These are phyloP conservation scores for Sambucus nigra DNA, from an alignment of 129 eudicot genomes.

Conservation along the genomic window DNA sequence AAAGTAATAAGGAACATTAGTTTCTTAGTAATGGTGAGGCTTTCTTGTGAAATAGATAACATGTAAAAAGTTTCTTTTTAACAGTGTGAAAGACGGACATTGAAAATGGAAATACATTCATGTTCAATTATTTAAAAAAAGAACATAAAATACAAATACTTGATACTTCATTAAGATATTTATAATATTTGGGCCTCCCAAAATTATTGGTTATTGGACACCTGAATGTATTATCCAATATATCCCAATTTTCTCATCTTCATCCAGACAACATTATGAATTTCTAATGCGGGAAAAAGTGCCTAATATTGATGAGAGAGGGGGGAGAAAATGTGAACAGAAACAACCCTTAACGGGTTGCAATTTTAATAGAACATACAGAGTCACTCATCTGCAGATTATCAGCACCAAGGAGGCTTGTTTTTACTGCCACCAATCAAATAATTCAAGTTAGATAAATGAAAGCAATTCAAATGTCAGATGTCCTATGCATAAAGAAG, in stretches of 20 bases:
- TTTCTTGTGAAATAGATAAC: too few relatives aligned
- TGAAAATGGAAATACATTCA: background rate
- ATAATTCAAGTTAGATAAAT: conserved; percentile 8
- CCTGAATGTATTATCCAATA: background rate
- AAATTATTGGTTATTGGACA: too few relatives aligned
- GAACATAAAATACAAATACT: too few relatives aligned
- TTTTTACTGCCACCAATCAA: conserved; percentile 39
- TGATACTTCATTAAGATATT: too few relatives aligned
- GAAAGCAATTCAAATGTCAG: background rate
- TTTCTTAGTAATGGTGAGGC: too few relatives aligned
- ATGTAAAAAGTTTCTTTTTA: too few relatives aligned
- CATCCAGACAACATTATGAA: background rate
- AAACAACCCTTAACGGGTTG: too few relatives aligned
- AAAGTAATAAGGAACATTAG: too few relatives aligned
- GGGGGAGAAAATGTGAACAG: background rate
- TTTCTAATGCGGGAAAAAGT: background rate
- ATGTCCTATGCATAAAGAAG: background rate
- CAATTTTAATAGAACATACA: conserved; percentile 37
- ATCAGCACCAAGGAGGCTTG: conserved; percentile 47
- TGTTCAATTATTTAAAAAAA: too few relatives aligned
- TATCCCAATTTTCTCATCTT: background rate
- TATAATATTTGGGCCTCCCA: too few relatives aligned
- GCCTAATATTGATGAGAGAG: background rate
- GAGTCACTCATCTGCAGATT: conserved; percentile 54
- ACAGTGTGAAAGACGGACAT: background rate